Base-by-base conservation (phyloP, 2,329 filamentous ascomycete genomes). In the Alternaria rosae region DNA sequence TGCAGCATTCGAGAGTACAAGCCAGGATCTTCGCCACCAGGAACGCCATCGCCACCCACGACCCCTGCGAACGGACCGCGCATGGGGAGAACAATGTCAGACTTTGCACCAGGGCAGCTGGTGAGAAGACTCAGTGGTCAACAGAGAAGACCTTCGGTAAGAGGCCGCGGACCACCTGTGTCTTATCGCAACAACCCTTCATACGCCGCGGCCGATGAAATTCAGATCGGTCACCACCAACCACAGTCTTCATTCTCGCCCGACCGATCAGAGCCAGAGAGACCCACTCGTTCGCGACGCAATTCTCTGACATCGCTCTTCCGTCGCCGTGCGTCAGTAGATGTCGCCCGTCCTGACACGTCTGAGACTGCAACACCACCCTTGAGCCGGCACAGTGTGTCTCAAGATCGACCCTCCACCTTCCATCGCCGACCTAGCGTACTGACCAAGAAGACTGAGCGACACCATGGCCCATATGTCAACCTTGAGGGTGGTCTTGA, bases 1-100 rank as follows among this genome's bases (percentile, higher is more conserved):
- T 98, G 94, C 78, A 92, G 93, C 3, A 97, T 99, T 71, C 87
- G 92, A 55, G 86, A 92, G 75, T 98, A 97, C 81, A 84, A 88
- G 10, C 93, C 94, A 2, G 92, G 92, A 4, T 61, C 57, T 21
- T 96, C 92, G 1, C 93, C 93, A 12, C 84, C 86, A 4, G 89
- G 91, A 2, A 92, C 92, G 4, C 85, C 83, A 26, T 70, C 73
- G 17, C 71, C 70, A 59, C 78, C 74, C 67, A 69, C 54, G 47
- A 79, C 63, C 67, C 72, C 62, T 44, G 54, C 61, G 28, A 64
- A 70, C 35, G 70, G 71, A 13, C 72, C 71, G 23, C 57, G 66
- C 15, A 59, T 74, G 15, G 66, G 65, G 13, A 73, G 76, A 52
- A 74, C 71, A 8, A 62, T 79, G 4, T 79, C 76, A 62, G 78